Evolutionary conservation across 345 rosid species (phyloP), one percentile per base, ranked within the genome.

Genomic region (Eucalyptus fibrosa): DNA sequence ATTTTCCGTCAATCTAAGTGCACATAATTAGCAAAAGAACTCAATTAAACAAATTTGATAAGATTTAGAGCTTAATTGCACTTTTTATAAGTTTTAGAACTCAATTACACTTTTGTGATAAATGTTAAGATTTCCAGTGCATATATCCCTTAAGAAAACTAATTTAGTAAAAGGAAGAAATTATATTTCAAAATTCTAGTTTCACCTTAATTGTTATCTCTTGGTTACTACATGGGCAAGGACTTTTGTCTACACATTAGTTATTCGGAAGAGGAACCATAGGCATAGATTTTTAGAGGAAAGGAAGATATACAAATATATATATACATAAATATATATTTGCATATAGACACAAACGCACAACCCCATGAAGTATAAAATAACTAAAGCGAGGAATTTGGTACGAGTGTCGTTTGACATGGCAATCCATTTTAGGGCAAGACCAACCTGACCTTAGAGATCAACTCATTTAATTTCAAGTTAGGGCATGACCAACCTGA

Each of bases 31-130:
- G 23, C 24, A 19, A 18, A 53, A 53, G 4, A 53, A 53, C 56
- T 7, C 2, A 0, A 53, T 18, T 53, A 53, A 53, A 53, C 2
- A 1, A 19, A 18, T 53, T 53, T 19, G 10, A 19, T 18, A 18
- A 53, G 0, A 3, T 53, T 18, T 53, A 53, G 2, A 53, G 7
- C 0, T 1, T 18, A 19, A 0, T 53, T 19, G 1, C 24, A 53
- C 10, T 19, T 53, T 53, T 19, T 19, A 53, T 53, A 53, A 53
- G 24, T 19, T 53, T 53, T 53, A 53, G 0, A 53, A 53, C 5
- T 8, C 5, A 53, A 19, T 19, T 3, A 53, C 2, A 53, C 24
- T 53, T 53, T 53, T 21, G 59, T 19, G 2, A 21, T 53, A 19
- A 53, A 4, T 19, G 9, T 21, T 53, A 21, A 9, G 26, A 53